Conservation (phyloP, 2,329 filamentous ascomycete genomes). For the Nigrospora oryzae region DNA sequence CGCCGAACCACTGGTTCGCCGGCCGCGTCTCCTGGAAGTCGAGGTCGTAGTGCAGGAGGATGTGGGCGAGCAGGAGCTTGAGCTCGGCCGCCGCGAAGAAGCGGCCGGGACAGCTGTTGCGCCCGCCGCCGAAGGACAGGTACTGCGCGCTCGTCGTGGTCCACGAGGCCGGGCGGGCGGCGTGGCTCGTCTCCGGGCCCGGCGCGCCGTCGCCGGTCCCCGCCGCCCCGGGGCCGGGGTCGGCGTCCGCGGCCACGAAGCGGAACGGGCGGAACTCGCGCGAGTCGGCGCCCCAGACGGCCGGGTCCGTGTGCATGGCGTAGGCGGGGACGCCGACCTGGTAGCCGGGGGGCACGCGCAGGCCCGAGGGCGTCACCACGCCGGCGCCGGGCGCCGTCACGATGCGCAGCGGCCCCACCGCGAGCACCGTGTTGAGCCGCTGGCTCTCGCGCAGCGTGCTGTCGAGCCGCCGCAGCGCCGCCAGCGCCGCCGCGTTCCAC, state of each 20-base stretch:
- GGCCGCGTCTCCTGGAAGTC: constrained; percentile 15
- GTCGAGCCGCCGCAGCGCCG: constrained; percentile 27
- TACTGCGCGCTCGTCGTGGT: constrained; percentile 21
- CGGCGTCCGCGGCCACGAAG: constrained; percentile 7
- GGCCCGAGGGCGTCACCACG: constrained; percentile 23
- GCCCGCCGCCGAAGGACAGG: constrained; percentile 26
- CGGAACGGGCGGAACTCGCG: constrained; percentile 14
- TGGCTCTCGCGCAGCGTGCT: constrained; percentile 30
- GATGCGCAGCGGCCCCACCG: constrained; percentile 15
- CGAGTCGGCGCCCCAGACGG: constrained; percentile 36
- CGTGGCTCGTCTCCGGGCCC: background rate
- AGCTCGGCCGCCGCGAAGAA: constrained; percentile 29
- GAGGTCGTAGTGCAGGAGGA: constrained; percentile 16
- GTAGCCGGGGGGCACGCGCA: constrained; percentile 20
- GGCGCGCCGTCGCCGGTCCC: constrained; percentile 9
- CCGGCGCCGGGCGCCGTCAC: constrained; percentile 16
- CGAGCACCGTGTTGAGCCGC: constrained; percentile 23
- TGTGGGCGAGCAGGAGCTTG: constrained; percentile 20
- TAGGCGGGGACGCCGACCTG: constrained; percentile 20
- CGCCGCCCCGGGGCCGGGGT: background rate
- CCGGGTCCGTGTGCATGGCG: constrained; percentile 25
- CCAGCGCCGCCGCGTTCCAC: constrained; percentile 24
- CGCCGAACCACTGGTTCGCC: constrained; percentile 21
- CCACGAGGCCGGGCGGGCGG: constrained; percentile 5
- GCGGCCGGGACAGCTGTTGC: constrained; percentile 28